phyloP scores from a whole-genome alignment of 306 rosid genomes.

The Acacia melanoxylon region DNA sequence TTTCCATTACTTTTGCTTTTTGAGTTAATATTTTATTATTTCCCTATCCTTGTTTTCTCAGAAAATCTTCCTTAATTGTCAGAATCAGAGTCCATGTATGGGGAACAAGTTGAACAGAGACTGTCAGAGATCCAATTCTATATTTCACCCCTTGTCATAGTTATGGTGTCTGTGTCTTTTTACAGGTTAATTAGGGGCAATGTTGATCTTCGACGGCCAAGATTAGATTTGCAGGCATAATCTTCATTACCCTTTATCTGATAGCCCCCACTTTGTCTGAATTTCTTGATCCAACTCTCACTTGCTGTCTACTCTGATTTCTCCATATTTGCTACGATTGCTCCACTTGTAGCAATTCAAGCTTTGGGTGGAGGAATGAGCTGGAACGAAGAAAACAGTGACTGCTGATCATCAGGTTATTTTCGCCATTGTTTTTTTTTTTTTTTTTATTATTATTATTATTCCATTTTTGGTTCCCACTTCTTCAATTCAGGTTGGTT shows the following conservation, averaged over 20 bases:
- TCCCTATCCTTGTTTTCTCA: conserved; percentile 30
- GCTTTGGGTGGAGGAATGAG: conserved; percentile 24
- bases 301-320: conserved; percentile 21
- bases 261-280: conserved; percentile 11
- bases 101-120: neutral
- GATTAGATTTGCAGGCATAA: conserved; percentile 48
- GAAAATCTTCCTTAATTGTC: conserved; percentile 29
- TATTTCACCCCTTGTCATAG: conserved; percentile 21
- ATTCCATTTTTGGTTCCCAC: neutral
- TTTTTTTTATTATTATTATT: no score
- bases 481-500: conserved; percentile 14
- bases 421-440: neutral
- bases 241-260: conserved; percentile 33
- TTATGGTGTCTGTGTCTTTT: conserved; percentile 30
- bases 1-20: neutral
- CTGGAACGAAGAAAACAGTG: conserved; percentile 17
- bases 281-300: conserved; percentile 28
- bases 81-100: conserved; percentile 35
- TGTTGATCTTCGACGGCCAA: conserved; percentile 53
- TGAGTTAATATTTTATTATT: conserved; percentile 10
- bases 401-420: conserved; percentile 30
- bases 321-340: conserved; percentile 17
- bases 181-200: conserved; percentile 60
- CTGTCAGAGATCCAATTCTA: conserved; percentile 33
- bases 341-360: conserved; percentile 20